phyloP scores from a whole-genome alignment of 202 grass and related monocot genomes.

The Musa balbisiana region DNA sequence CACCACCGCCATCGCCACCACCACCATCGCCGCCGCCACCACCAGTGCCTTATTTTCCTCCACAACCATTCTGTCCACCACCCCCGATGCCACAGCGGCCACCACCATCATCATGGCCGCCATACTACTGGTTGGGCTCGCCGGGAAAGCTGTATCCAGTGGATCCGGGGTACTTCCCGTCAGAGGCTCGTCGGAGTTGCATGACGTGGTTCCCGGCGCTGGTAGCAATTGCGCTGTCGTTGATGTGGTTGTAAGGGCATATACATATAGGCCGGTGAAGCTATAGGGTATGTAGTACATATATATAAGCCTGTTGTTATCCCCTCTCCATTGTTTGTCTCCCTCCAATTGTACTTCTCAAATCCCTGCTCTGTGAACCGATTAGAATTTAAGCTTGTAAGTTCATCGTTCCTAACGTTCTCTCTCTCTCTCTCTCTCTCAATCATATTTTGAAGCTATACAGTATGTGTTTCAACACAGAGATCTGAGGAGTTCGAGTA shows the following conservation, averaged over 20 bases:
- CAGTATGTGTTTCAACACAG: too few relatives aligned
- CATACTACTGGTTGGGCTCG: conserved; percentile 18
- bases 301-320: too few relatives aligned
- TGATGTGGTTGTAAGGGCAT: not conserved
- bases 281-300: too few relatives aligned
- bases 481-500: too few relatives aligned
- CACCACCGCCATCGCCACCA: conserved; percentile 34
- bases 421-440: too few relatives aligned
- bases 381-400: too few relatives aligned
- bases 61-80: conserved; percentile 27
- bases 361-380: too few relatives aligned
- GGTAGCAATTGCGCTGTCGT: conserved; percentile 31
- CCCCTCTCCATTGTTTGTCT: too few relatives aligned
- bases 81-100: conserved; percentile 15
- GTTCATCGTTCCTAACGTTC: too few relatives aligned
- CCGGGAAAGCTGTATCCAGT: conserved; percentile 59
- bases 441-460: too few relatives aligned
- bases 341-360: too few relatives aligned
- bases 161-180: conserved; percentile 45
- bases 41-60: not conserved
- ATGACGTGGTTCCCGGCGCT: conserved; percentile 4
- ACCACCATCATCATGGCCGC: not conserved
- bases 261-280: not conserved
- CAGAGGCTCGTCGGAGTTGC: conserved; percentile 1
- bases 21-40: not conserved